Percentiles rank a stretch among this genome's conserved stretches.
These are phyloP conservation scores for Epichloe gansuensis DNA, from an alignment of 2,329 filamentous ascomycete species.

Conservation along the genomic window DNA sequence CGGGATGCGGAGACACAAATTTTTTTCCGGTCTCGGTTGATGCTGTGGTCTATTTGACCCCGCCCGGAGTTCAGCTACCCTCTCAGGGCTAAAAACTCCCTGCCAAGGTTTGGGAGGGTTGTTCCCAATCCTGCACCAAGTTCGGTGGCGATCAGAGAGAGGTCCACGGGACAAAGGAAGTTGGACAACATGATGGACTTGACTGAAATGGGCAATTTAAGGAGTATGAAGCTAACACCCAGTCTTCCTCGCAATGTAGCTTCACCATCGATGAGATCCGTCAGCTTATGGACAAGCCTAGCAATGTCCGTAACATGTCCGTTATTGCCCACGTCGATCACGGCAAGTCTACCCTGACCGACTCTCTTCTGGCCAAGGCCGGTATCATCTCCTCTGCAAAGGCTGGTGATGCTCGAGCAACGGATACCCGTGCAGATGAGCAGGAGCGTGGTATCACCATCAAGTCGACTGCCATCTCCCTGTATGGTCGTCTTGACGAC, in stretches of 20 bases:
- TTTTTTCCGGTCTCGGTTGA: constrained; percentile 3
- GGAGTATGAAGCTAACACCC: constrained; percentile 1
- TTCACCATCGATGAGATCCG: constrained; percentile 97
- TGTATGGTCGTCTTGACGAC: constrained; percentile 74
- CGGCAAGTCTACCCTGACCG: constrained; percentile 99
- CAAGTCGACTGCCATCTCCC: constrained; percentile 99
- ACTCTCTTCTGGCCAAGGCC: constrained; percentile 96
- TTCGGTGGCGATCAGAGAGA: no score
- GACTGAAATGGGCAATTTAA: neutral
- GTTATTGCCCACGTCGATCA: constrained; percentile 99
- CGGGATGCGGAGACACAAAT: neutral
- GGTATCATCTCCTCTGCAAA: constrained; percentile 99
- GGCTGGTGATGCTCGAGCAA: constrained; percentile 90
- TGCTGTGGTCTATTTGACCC: neutral
- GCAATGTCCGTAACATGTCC: constrained; percentile 87
- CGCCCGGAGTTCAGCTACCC: constrained; percentile 8
- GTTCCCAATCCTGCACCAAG: no score
- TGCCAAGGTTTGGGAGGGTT: neutral
- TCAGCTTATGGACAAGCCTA: constrained; percentile 64
- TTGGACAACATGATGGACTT: neutral
- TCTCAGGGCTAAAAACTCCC: neutral
- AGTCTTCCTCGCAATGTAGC: constrained; percentile 37
- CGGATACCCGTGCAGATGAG: constrained; percentile 93
- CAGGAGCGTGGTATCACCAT: constrained; percentile 99
- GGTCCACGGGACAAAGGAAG: no score